Evolutionary conservation across 1,139 yeast genomes (phyloP).

Genomic region (Candida tetrigidarum): DNA sequence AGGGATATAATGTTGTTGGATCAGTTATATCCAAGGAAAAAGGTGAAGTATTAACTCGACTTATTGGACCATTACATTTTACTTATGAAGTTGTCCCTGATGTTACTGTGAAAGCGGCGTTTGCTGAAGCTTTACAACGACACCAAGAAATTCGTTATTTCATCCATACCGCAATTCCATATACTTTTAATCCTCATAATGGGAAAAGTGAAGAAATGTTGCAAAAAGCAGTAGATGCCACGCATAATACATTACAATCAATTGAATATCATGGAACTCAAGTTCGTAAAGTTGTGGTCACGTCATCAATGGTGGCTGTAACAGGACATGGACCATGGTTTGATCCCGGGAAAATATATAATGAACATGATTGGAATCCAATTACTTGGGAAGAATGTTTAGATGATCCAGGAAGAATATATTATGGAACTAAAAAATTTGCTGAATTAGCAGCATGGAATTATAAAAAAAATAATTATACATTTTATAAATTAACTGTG

Average conservation of each 20-base stretch:
- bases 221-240: constrained; percentile 38
- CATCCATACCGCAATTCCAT: constrained; percentile 47
- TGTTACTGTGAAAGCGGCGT: constrained; percentile 51
- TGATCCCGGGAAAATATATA: constrained; percentile 14
- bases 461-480: constrained; percentile 36
- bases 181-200: constrained; percentile 24
- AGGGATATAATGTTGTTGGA: constrained; percentile 29
- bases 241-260: constrained; percentile 29
- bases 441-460: constrained; percentile 54
- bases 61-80: constrained; percentile 35
- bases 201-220: constrained; percentile 30
- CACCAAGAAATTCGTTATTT: constrained; percentile 55
- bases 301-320: constrained; percentile 34
- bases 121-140: constrained; percentile 50
- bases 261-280: constrained; percentile 26
- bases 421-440: constrained; percentile 34
- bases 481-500: constrained; percentile 29
- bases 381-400: constrained; percentile 33
- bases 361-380: constrained; percentile 44
- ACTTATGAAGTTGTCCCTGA: constrained; percentile 51
- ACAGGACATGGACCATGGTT: constrained; percentile 16
- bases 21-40: constrained; percentile 29
- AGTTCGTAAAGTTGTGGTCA: constrained; percentile 28
- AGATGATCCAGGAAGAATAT: constrained; percentile 26
- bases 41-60: constrained; percentile 31